These are phyloP conservation scores for Bryopsis sp. DNA, from an alignment of 139 green algal species.

Conservation along the genomic window DNA sequence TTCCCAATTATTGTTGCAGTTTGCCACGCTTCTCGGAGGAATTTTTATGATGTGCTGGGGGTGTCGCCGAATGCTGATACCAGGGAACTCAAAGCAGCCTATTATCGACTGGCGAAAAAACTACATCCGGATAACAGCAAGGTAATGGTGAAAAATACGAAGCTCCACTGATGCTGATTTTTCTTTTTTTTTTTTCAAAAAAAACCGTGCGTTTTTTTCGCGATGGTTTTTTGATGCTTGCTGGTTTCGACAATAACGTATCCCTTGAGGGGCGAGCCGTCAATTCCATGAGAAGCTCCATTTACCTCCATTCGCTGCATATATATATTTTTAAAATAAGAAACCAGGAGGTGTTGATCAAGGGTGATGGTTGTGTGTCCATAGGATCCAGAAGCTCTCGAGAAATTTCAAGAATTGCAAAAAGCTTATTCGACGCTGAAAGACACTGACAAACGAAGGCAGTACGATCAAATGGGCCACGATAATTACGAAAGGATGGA, in stretches of 20 bases:
- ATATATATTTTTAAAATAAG: neutral
- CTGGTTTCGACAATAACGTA: no score
- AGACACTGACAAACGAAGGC: slow-evolving; percentile 66
- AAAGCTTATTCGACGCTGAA: slow-evolving; percentile 83
- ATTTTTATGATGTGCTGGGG: slow-evolving; percentile 80
- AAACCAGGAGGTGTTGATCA: no score
- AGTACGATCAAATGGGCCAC: slow-evolving; percentile 55
- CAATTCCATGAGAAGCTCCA: no score
- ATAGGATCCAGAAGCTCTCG: slow-evolving; percentile 54
- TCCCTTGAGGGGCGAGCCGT: no score
- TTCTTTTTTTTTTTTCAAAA: neutral
- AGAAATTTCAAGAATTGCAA: slow-evolving; percentile 77
- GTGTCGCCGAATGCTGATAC: slow-evolving; percentile 49
- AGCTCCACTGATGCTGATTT: neutral
- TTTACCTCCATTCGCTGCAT: no score
- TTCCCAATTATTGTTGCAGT: no score
- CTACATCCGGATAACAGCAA: slow-evolving; percentile 91
- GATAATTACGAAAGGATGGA: slow-evolving; percentile 18
- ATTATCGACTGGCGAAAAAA: slow-evolving; percentile 83
- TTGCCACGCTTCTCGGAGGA: no score
- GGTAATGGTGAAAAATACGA: slow-evolving; percentile 30
- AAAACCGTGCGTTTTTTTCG: neutral
- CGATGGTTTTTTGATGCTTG: neutral
- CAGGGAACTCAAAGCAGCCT: slow-evolving; percentile 83
- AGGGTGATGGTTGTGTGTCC: neutral